Evolutionary conservation across 192 early-diverging fungal genomes (phyloP), one percentile per base, ranked within the genome.

Genomic region (Spizellomyces punctatus): DNA sequence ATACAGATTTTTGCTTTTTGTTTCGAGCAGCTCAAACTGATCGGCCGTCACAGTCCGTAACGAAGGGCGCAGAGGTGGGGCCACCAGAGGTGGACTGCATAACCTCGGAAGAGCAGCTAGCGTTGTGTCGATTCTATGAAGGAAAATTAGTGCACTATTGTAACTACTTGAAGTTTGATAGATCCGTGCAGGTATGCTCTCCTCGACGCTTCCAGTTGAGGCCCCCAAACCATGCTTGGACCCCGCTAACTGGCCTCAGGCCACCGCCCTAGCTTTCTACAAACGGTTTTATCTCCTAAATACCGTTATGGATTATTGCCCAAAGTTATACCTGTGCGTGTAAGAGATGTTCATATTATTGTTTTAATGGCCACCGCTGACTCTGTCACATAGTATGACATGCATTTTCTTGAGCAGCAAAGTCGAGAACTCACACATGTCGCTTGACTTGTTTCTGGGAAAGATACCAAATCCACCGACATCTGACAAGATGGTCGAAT

Each of bases 241-340:
- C 52, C 0, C 52, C 19, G 52, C 14, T 36, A 36, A 36, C 27
- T 36, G 27, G 27, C 27, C 6, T 17, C 44, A 85, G 80, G 79
- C 78, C n/a, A 84, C 84, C n/a, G 73, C 82, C 17, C 41, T 84
- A 12, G 63, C 76, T 14, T 77, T 79, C 47, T 82, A 81, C 67
- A 84, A 82, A 56, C 81, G 84, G 48, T 85, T 82, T 67, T 85
- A 85, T 73, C 66, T 85, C 27, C n/a, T 44, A 17, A 66, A 80
- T 27, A 66, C 82, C 10, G 60, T 82, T 7, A 79, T 85, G 77
- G 83, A 85, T 46, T 69, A 85, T 62, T 82, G 84, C 61, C 76
- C 79, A 17, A 83, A 83, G 48, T 22, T 76, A 7, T 71, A 83
- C 58, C 66, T 84, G 80, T 80, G 50, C 8, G 71, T 72, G 12